phyloP scores from a whole-genome alignment of 148 eudicot species.

The Diospyros lotus region DNA sequence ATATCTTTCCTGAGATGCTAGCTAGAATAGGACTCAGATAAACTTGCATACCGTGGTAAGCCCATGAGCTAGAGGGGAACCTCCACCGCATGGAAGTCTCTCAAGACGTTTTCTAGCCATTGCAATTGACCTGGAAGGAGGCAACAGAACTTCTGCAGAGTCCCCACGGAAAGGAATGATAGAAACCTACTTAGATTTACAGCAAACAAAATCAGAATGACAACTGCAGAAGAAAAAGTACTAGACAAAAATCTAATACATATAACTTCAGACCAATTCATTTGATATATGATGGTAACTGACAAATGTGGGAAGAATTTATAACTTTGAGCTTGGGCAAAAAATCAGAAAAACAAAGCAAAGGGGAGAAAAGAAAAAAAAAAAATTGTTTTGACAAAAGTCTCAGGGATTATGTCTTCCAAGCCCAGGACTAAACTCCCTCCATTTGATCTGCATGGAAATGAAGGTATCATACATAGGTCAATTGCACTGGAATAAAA shows the following conservation, averaged over 20 bases:
- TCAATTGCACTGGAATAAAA: not conserved
- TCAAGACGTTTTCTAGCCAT: slow-evolving; percentile 99
- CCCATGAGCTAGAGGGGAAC: slow-evolving; percentile 98
- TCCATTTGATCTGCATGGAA: not conserved
- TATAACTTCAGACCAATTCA: not conserved
- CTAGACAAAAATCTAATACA: not conserved
- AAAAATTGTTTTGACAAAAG: not conserved
- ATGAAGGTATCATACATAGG: not conserved
- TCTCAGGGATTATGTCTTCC: not conserved
- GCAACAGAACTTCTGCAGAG: slow-evolving; percentile 87
- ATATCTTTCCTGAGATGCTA: not conserved
- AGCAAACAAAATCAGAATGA: slow-evolving; percentile 8
- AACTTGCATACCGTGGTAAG: slow-evolving; percentile 74
- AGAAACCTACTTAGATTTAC: slow-evolving; percentile 44
- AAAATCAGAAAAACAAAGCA: not conserved
- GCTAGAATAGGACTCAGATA: not conserved
- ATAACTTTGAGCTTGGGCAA: not conserved
- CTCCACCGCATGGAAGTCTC: slow-evolving; percentile 99
- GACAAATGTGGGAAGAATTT: not conserved
- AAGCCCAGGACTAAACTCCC: not conserved
- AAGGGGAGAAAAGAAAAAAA: not conserved
- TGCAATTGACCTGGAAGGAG: slow-evolving; percentile 94
- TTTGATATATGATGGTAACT: not conserved
- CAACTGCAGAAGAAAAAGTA: not conserved
- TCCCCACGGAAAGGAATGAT: slow-evolving; percentile 98